Evolutionary conservation across 2,329 filamentous ascomycete genomes (phyloP).

Genomic region (Arthroderma sp.): DNA sequence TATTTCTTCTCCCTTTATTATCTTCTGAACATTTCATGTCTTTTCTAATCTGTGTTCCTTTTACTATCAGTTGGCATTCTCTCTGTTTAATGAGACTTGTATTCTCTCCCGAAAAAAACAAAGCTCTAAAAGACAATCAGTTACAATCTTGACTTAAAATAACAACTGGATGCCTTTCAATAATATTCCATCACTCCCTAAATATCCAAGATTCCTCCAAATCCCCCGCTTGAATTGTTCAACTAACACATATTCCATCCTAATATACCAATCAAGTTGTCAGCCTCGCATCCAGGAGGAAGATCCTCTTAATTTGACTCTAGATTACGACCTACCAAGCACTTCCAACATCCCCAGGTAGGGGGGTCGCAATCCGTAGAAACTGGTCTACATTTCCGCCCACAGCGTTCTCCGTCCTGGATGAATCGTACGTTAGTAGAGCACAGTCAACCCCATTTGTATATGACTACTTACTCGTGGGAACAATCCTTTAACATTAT

Average conservation of each 20-base stretch:
- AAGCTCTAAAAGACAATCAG: neutral
- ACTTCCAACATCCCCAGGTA: neutral
- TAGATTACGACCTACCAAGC: neutral
- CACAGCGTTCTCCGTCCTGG: neutral
- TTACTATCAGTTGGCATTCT: neutral
- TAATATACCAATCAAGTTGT: neutral
- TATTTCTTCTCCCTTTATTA: neutral
- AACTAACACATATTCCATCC: neutral
- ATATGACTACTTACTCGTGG: no score
- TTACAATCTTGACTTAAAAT: neutral
- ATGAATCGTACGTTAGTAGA: neutral
- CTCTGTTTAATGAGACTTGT: neutral
- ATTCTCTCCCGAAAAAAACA: neutral
- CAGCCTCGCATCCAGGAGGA: neutral
- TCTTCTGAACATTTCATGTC: neutral
- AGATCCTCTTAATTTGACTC: neutral
- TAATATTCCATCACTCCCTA: no score
- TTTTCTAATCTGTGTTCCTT: neutral
- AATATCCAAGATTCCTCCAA: no score
- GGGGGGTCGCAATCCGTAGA: neutral
- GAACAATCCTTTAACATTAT: no score
- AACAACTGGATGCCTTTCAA: no score
- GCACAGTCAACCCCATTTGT: no score
- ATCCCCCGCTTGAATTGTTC: no score
- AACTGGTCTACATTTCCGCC: neutral